Conservation (phyloP, 345 rosid species). For the Ceriops decandra region DNA sequence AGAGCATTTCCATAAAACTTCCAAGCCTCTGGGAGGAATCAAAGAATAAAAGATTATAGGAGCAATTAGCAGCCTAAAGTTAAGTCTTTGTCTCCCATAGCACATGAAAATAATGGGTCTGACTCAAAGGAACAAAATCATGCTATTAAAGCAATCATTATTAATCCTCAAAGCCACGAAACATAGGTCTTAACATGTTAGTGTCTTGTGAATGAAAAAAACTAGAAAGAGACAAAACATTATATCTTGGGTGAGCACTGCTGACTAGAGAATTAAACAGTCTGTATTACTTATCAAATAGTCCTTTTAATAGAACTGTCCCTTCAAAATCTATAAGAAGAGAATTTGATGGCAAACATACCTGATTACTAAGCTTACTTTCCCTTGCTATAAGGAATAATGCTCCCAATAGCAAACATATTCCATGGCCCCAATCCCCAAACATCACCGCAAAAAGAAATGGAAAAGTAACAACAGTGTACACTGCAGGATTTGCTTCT, state of each 20-base stretch:
- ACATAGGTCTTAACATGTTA: neutral
- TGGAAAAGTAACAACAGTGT: conserved; percentile 81
- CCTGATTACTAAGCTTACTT: conserved; percentile 74
- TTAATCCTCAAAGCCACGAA: neutral
- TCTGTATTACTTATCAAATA: neutral
- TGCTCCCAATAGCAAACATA: conserved; percentile 92
- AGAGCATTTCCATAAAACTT: conserved; percentile 99
- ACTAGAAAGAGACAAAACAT: neutral
- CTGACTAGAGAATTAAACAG: neutral
- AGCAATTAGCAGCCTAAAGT: neutral
- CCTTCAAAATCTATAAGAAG: neutral
- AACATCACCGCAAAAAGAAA: conserved; percentile 99
- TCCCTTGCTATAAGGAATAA: conserved; percentile 81
- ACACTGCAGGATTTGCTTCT: conserved; percentile 97
- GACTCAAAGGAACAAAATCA: too few relatives aligned
- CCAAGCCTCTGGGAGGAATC: conserved; percentile 74
- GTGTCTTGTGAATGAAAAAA: neutral
- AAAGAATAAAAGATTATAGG: neutral
- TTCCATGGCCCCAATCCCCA: conserved; percentile 99
- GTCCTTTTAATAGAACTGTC: neutral
- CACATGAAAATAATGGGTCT: too few relatives aligned
- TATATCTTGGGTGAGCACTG: neutral
- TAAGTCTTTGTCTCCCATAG: neutral
- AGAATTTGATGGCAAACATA: conserved; percentile 22
- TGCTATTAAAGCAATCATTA: too few relatives aligned